Percentiles rank a stretch among this genome's conserved stretches.
Conservation (phyloP, 139 green algal species). For the Choricystis sp. region DNA sequence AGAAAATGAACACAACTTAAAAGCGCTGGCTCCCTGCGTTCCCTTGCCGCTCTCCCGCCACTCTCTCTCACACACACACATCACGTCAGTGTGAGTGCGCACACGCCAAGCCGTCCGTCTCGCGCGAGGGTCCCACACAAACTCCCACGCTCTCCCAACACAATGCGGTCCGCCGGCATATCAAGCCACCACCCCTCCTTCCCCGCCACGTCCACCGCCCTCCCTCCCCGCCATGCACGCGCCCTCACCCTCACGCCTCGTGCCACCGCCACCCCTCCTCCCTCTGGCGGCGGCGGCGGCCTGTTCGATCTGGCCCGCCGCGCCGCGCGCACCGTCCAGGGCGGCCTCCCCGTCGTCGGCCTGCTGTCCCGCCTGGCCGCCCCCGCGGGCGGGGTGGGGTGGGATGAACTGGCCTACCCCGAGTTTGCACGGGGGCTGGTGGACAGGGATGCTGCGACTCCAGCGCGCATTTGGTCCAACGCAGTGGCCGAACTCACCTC, state of each 20-base stretch:
- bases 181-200: too few relatives aligned
- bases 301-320: not conserved
- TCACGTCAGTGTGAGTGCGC: too few relatives aligned
- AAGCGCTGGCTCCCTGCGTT: too few relatives aligned
- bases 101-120: too few relatives aligned
- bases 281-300: too few relatives aligned
- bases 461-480: too few relatives aligned
- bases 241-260: not conserved
- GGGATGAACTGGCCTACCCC: conserved; percentile 50
- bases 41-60: too few relatives aligned
- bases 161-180: too few relatives aligned
- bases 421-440: conserved; percentile 43
- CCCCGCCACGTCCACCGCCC: not conserved
- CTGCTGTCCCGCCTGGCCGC: conserved; percentile 42
- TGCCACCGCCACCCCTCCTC: not conserved
- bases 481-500: not conserved
- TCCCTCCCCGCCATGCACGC: not conserved
- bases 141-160: too few relatives aligned
- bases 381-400: conserved; percentile 53
- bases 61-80: too few relatives aligned
- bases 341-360: conserved; percentile 49
- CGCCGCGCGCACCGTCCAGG: conserved; percentile 19
- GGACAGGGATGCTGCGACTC: conserved; percentile 1
- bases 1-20: too few relatives aligned
- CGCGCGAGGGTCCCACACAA: too few relatives aligned